Percentiles rank a stretch among this genome's conserved stretches.
phyloP scores from a whole-genome alignment of 208 protist species.

The Trichomonas gallinae region DNA sequence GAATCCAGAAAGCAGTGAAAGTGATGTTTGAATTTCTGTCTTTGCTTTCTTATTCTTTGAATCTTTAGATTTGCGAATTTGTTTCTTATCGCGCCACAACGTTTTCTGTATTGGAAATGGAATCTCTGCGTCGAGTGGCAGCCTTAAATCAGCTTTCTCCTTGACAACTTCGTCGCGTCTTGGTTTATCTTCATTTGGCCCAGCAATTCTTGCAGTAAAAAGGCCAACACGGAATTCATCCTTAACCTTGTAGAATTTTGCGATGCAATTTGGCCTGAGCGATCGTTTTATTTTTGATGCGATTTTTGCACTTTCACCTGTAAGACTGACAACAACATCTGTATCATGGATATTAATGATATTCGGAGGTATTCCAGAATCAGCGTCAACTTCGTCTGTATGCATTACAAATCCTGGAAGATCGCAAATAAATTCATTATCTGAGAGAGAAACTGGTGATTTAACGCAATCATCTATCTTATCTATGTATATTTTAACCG shows the following conservation, averaged over 20 bases:
- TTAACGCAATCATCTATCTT: background rate
- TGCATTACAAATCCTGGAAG: background rate
- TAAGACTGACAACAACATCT: background rate
- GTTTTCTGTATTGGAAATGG: background rate
- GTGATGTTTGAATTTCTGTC: background rate
- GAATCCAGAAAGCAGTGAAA: background rate
- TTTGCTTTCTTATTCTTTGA: background rate
- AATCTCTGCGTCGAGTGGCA: background rate
- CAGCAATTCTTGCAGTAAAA: background rate
- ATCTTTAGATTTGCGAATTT: background rate
- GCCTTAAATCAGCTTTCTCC: background rate
- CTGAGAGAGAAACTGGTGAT: background rate
- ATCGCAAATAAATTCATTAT: background rate
- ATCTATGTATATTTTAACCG: background rate
- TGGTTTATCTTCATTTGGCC: background rate
- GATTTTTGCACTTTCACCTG: background rate
- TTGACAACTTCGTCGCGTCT: background rate
- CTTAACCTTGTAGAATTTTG: background rate
- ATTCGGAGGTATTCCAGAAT: background rate
- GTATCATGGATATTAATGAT: background rate
- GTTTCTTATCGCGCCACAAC: background rate
- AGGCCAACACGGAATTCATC: background rate
- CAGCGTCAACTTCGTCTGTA: background rate
- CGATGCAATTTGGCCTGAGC: background rate
- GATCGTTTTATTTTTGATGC: background rate